Percentiles rank a stretch among this genome's conserved stretches.
These are phyloP conservation scores for Boletus rufocinnamomeus DNA, from an alignment of 768 basidiomycete genomes.

Conservation along the genomic window DNA sequence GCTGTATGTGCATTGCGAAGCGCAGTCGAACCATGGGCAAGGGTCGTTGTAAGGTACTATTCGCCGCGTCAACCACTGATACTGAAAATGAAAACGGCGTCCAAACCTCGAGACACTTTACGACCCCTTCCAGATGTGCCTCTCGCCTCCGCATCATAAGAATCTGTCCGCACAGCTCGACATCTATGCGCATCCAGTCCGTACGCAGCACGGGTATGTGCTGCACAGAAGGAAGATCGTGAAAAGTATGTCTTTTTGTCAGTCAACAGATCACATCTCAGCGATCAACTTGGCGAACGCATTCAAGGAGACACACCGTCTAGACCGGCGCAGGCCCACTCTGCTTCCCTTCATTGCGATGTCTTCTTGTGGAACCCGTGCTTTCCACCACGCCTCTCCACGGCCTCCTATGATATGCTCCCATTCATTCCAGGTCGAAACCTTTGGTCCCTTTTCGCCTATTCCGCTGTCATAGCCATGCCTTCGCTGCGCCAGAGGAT, in stretches of 20 bases:
- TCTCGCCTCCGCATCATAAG: slow-evolving; percentile 69
- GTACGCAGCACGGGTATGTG: slow-evolving; percentile 49
- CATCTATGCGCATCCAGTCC: slow-evolving; percentile 76
- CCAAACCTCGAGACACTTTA: slow-evolving; percentile 57
- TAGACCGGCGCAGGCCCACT: slow-evolving; percentile 27
- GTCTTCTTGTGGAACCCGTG: slow-evolving; percentile 17
- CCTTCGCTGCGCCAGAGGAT: slow-evolving; percentile 5
- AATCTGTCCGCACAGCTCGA: slow-evolving; percentile 74
- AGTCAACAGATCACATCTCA: slow-evolving; percentile 3
- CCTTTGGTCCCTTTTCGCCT: slow-evolving; percentile 32
- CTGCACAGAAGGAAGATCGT: slow-evolving; percentile 55
- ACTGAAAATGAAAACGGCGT: slow-evolving; percentile 12
- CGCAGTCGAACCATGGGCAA: slow-evolving; percentile 54
- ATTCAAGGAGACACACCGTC: slow-evolving; percentile 21
- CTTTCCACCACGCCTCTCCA: slow-evolving; percentile 25
- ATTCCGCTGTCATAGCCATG: neutral
- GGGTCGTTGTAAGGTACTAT: slow-evolving; percentile 52
- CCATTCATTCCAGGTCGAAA: slow-evolving; percentile 52
- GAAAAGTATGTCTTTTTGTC: slow-evolving; percentile 64
- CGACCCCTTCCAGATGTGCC: slow-evolving; percentile 64
- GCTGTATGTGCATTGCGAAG: slow-evolving; percentile 62
- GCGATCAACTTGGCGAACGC: neutral
- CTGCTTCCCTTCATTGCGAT: slow-evolving; percentile 10
- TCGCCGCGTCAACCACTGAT: slow-evolving; percentile 4
- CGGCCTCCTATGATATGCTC: slow-evolving; percentile 25